phyloP scores from a whole-genome alignment of 2,329 filamentous ascomycete species.

The Colletotrichum australisinense region DNA sequence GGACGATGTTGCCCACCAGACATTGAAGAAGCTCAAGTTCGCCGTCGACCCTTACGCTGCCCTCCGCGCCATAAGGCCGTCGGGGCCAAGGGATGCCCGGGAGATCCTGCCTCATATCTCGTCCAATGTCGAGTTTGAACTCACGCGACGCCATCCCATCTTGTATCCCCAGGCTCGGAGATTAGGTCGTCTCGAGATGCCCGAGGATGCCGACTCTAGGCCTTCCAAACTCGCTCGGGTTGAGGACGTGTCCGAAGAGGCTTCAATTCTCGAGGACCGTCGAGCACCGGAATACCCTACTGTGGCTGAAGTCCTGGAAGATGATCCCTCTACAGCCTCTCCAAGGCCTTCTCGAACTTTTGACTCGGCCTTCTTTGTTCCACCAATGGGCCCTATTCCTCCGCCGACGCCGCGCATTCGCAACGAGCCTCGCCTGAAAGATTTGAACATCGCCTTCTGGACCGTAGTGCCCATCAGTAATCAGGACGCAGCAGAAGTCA shows the following conservation, averaged over 20 bases:
- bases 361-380: constrained; percentile 34
- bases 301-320: not conserved
- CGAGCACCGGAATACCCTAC: not conserved
- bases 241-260: not conserved
- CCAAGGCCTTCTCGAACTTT: not conserved
- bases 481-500: constrained; percentile 43
- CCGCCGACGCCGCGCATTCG: constrained; percentile 27
- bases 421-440: constrained; percentile 42
- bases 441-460: constrained; percentile 47
- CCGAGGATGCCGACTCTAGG: not conserved
- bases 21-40: constrained; percentile 38
- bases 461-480: constrained; percentile 45
- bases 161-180: constrained; percentile 24
- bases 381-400: constrained; percentile 36
- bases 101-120: constrained; percentile 22
- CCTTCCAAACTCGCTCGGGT: constrained; percentile 24
- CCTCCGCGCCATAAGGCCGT: constrained; percentile 18
- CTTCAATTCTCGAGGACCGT: not conserved
- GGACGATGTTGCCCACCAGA: constrained; percentile 29
- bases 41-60: constrained; percentile 37
- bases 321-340: not conserved
- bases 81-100: constrained; percentile 5
- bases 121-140: constrained; percentile 30
- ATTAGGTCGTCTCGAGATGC: not conserved
- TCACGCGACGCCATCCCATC: constrained; percentile 18